Conservation (phyloP, 1,284 basidiomycete genomes). For the Puccinia horiana region DNA sequence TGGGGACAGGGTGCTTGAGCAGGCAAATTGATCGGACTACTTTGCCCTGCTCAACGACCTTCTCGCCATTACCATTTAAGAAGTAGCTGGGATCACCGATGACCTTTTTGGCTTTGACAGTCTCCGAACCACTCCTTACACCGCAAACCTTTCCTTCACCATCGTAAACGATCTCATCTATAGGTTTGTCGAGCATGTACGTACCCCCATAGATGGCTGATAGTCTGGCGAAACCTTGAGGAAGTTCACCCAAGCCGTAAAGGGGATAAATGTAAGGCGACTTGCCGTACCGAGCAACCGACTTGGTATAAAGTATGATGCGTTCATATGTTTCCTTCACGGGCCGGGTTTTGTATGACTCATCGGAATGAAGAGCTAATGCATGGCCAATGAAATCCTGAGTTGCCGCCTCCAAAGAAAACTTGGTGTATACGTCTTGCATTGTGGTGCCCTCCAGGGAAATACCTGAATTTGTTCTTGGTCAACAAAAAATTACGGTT, state of each 20-base stretch:
- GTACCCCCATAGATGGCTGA: constrained; percentile 99
- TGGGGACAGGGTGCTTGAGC: constrained; percentile 96
- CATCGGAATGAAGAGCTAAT: constrained; percentile 97
- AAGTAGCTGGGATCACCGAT: constrained; percentile 99
- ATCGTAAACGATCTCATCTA: constrained; percentile 87
- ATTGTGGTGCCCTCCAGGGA: constrained; percentile 83
- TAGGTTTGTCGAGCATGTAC: constrained; percentile 98
- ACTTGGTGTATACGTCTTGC: constrained; percentile 93
- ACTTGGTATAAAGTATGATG: constrained; percentile 94
- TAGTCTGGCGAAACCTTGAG: constrained; percentile 95
- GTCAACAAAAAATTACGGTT: background rate
- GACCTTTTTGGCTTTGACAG: constrained; percentile 94
- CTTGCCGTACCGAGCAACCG: constrained; percentile 99
- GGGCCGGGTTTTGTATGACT: constrained; percentile 90
- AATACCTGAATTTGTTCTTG: constrained; percentile 65
- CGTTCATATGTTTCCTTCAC: constrained; percentile 90
- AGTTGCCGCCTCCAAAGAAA: constrained; percentile 93
- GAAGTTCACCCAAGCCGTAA: constrained; percentile 97
- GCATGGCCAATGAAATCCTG: constrained; percentile 99
- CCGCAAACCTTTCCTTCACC: constrained; percentile 86
- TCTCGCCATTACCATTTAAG: constrained; percentile 67
- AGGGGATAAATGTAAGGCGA: constrained; percentile 99
- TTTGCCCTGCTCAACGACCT: constrained; percentile 89
- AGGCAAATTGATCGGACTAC: constrained; percentile 97
- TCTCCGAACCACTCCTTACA: constrained; percentile 85